These are phyloP conservation scores for Ampelomyces quisqualis DNA, from an alignment of 2,329 filamentous ascomycete species.

Conservation along the genomic window DNA sequence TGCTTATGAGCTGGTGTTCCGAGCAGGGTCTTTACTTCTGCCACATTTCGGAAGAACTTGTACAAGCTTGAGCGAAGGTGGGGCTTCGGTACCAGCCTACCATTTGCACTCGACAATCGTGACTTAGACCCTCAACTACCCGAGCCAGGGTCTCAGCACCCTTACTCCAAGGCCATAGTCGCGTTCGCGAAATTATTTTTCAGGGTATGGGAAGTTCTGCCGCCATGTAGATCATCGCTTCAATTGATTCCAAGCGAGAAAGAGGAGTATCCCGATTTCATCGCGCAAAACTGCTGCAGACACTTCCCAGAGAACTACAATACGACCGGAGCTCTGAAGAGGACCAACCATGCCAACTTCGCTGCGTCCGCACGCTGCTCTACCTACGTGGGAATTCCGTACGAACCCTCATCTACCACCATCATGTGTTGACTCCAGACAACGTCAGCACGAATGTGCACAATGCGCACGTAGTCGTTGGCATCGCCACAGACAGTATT, in stretches of 20 bases:
- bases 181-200: slow-evolving; percentile 22
- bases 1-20: not conserved
- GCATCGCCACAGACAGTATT: slow-evolving; percentile 22
- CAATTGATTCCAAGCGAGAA: slow-evolving; percentile 24
- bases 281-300: slow-evolving; percentile 21
- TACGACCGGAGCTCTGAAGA: slow-evolving; percentile 17
- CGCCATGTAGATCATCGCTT: slow-evolving; percentile 18
- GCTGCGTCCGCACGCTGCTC: slow-evolving; percentile 16
- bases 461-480: slow-evolving; percentile 17
- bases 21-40: slow-evolving; percentile 20
- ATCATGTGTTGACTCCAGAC: slow-evolving; percentile 22
- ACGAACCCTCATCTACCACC: slow-evolving; percentile 19
- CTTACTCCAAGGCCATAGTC: slow-evolving; percentile 22
- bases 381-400: slow-evolving; percentile 23
- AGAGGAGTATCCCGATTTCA: slow-evolving; percentile 24
- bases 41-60: slow-evolving; percentile 22
- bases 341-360: slow-evolving; percentile 16
- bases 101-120: slow-evolving; percentile 21
- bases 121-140: slow-evolving; percentile 24
- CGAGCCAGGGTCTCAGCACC: slow-evolving; percentile 17
- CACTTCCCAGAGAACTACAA: slow-evolving; percentile 19
- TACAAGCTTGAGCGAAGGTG: slow-evolving; percentile 25
- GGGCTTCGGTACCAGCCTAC: slow-evolving; percentile 25
- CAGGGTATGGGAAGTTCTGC: slow-evolving; percentile 23
- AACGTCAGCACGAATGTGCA: slow-evolving; percentile 14